Base-by-base conservation (phyloP, 495 filamentous ascomycete species). In the Podospora bellae-mahoneyi region DNA sequence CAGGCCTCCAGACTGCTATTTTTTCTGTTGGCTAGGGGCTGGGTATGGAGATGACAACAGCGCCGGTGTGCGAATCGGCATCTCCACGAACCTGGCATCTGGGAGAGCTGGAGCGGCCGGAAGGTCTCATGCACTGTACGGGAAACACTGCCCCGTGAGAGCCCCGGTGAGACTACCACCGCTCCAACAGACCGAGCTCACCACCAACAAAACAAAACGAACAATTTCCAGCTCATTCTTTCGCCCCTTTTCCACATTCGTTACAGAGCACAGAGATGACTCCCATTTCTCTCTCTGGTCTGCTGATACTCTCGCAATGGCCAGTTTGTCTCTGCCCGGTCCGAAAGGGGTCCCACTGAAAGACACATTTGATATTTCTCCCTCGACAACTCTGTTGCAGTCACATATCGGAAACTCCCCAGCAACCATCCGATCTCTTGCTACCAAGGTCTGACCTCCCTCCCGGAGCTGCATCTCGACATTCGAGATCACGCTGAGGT, bases 1-100 rank as follows among this genome's bases (percentile, higher is more conserved):
- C 62, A 72, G 68, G 63, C 63, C 64, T 48, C 55, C 57, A 1
- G 19, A 19, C 16, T 60, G 62, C 44, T 55, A 48, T 1, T 48
- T 48, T 48, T 48, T 48, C 39, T 48, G 39, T 16, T 48, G 39
- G 39, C 39, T 48, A 48, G 15, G 39, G 39, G 39, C 39, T 48
- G 39, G 39, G 39, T 48, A 48, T 48, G 39, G 39, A 48, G 39
- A 32, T 48, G 15, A 13, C 7, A 48, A 48, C 39, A 48, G 39
- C 39, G 15, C 39, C 39, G 9, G 39, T 48, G 6, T 48, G 39
- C 39, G 39, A 48, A 48, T 48, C 39, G 39, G 39, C 39, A 48
- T 48, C 39, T 48, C 39, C 39, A 6, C 5, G 39, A 48, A 48
- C 39, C 39, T 48, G 39, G 39, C 6, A 48, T 48, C 39, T 13